Conservation (phyloP, 2,329 filamentous ascomycete genomes). For the Nemania abortiva region DNA sequence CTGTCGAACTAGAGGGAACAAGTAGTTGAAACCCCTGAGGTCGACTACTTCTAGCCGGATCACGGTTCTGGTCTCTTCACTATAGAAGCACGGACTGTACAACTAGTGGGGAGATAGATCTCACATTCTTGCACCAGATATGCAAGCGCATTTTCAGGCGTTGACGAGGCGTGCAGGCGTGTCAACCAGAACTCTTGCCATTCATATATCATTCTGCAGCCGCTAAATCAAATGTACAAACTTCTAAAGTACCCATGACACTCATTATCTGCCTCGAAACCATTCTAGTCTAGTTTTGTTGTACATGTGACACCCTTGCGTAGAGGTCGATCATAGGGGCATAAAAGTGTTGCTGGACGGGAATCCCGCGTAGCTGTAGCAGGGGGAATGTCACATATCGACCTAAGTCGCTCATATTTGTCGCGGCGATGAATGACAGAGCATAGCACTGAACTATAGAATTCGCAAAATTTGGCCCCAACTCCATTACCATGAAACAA, state of each 20-base stretch:
- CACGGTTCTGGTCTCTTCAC: not conserved
- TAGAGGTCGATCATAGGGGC: not conserved
- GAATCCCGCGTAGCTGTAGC: constrained; percentile 16
- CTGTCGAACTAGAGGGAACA: not conserved
- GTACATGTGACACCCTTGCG: constrained; percentile 19
- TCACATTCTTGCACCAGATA: constrained; percentile 32
- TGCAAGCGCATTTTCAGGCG: constrained; percentile 40
- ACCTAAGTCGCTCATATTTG: constrained; percentile 7
- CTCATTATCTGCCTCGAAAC: constrained; percentile 9
- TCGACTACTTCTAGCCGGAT: not conserved
- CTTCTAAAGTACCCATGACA: constrained; percentile 28
- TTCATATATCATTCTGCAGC: constrained; percentile 12
- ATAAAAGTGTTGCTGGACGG: not conserved
- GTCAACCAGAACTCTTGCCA: constrained; percentile 12
- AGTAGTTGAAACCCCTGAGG: not conserved
- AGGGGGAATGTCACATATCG: not conserved
- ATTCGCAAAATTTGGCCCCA: constrained; percentile 36
- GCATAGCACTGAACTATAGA: constrained; percentile 33
- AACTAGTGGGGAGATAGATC: not conserved
- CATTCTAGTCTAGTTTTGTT: constrained; percentile 17
- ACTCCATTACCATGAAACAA: constrained; percentile 47
- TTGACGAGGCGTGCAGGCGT: constrained; percentile 30
- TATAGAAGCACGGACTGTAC: constrained; percentile 16
- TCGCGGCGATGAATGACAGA: constrained; percentile 27
- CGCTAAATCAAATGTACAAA: constrained; percentile 35